A percentile compares a stretch with the other conserved stretches of the same genome.
phyloP scores from a whole-genome alignment of 2,329 filamentous ascomycete species.

The Magnaporthales sp. region DNA sequence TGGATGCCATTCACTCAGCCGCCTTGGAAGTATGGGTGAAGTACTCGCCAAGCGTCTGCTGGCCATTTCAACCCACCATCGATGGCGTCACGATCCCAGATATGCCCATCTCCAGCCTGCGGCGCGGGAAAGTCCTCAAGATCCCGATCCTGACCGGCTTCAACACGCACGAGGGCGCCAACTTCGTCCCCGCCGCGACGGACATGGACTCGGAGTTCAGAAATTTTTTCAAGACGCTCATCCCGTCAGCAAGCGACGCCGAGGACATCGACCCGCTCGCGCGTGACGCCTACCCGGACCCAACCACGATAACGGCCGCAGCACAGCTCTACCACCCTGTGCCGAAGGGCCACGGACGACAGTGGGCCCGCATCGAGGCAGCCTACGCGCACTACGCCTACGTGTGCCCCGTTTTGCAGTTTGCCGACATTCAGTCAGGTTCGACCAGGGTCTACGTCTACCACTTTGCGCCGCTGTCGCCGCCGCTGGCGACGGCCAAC shows the following conservation, averaged over 20 bases:
- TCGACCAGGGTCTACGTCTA: constrained; percentile 42
- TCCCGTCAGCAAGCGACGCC: constrained; percentile 43
- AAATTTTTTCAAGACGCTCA: constrained; percentile 50
- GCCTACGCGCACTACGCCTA: constrained; percentile 59
- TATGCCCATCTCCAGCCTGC: constrained; percentile 52
- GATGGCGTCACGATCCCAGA: constrained; percentile 48
- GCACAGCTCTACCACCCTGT: constrained; percentile 32
- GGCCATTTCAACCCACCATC: constrained; percentile 63
- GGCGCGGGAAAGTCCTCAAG: constrained; percentile 39
- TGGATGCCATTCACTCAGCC: constrained; percentile 28
- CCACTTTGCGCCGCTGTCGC: constrained; percentile 44
- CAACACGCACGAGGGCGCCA: constrained; percentile 60
- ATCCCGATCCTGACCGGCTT: constrained; percentile 62
- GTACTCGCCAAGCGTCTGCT: constrained; percentile 36
- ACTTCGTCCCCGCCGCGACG: constrained; percentile 48
- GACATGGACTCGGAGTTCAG: constrained; percentile 42
- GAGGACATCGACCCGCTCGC: constrained; percentile 45
- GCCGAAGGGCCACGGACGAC: constrained; percentile 32
- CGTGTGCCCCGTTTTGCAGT: constrained; percentile 54
- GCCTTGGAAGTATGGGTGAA: constrained; percentile 32
- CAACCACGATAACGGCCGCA: constrained; percentile 20
- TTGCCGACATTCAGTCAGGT: constrained; percentile 35
- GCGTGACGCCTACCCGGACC: constrained; percentile 51
- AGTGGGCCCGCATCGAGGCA: constrained; percentile 49
- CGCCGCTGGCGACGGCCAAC: constrained; percentile 28